A percentile compares a stretch with the other conserved stretches of the same genome.
Conservation (phyloP, 2,329 filamentous ascomycete genomes). For the Xylariomycetidae sp. region DNA sequence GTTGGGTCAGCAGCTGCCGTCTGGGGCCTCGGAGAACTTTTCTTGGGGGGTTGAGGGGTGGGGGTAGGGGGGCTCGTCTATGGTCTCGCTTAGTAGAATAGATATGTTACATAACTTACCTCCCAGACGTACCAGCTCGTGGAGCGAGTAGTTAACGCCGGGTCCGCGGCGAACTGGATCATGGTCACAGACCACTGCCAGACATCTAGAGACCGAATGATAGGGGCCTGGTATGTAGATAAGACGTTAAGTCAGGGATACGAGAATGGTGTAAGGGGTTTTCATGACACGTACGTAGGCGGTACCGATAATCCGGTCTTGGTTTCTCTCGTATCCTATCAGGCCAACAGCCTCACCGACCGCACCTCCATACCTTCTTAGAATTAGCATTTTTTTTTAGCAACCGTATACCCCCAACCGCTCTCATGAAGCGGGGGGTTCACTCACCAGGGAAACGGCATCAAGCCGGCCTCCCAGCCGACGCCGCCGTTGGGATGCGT, state of each 20-base stretch:
- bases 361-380: conserved; percentile 46
- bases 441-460: conserved; percentile 45
- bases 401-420: no score
- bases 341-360: conserved; percentile 63
- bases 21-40: no score
- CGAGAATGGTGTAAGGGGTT: background rate
- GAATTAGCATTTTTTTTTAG: conserved; percentile 10
- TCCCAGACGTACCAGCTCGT: conserved; percentile 48
- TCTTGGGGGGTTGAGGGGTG: no score
- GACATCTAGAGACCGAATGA: conserved; percentile 44
- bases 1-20: no score
- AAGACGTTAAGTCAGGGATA: background rate
- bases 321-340: conserved; percentile 61
- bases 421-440: no score
- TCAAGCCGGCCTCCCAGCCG: conserved; percentile 40
- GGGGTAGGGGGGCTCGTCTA: no score
- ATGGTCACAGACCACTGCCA: conserved; percentile 51
- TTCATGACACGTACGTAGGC: conserved; percentile 38
- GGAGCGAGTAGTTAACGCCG: conserved; percentile 42
- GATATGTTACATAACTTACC: conserved; percentile 16
- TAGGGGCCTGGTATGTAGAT: conserved; percentile 31
- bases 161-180: conserved; percentile 44
- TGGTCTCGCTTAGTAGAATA: no score
- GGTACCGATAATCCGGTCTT: conserved; percentile 51
- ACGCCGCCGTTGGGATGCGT: conserved; percentile 48